Evolutionary conservation across 805 yeast genomes (phyloP).

Genomic region (Saccharomycopsis amapae): DNA sequence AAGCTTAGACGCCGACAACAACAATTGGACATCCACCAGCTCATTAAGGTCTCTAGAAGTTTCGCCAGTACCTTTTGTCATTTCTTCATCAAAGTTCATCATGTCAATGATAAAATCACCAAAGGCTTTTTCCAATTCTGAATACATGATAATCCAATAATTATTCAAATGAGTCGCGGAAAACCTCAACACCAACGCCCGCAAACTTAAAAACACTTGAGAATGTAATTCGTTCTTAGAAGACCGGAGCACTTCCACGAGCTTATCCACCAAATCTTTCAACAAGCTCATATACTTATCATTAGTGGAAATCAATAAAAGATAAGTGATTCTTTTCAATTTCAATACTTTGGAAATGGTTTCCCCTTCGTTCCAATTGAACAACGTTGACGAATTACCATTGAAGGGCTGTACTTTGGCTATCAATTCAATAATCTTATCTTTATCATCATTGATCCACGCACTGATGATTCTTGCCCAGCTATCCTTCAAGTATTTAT

Average conservation of each 20-base stretch:
- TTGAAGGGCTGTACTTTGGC: constrained; percentile 42
- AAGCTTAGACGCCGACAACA: constrained; percentile 64
- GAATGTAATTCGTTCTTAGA: constrained; percentile 33
- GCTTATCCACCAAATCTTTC: constrained; percentile 38
- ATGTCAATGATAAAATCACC: constrained; percentile 30
- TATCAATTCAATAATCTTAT: constrained; percentile 47
- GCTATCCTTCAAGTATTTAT: constrained; percentile 22
- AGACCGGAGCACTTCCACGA: constrained; percentile 34
- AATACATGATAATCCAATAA: constrained; percentile 62
- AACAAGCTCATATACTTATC: constrained; percentile 47
- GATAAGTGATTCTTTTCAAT: constrained; percentile 55
- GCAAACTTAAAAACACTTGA: constrained; percentile 48
- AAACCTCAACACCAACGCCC: constrained; percentile 59
- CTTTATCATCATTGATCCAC: constrained; percentile 65
- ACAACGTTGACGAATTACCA: constrained; percentile 50
- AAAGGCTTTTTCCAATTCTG: constrained; percentile 51
- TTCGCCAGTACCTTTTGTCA: constrained; percentile 2
- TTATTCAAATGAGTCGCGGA: constrained; percentile 58
- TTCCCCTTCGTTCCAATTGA: constrained; percentile 71
- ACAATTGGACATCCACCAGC: constrained; percentile 30
- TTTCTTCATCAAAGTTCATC: constrained; percentile 25
- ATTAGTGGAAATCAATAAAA: constrained; percentile 53
- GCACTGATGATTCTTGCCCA: constrained; percentile 52
- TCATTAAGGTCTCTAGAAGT: constrained; percentile 26
- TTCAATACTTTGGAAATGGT: constrained; percentile 44